Percentiles rank a stretch among this genome's conserved stretches.
Evolutionary conservation across 2,329 filamentous ascomycete genomes (phyloP).

Genomic region (Talaromyces piceae): DNA sequence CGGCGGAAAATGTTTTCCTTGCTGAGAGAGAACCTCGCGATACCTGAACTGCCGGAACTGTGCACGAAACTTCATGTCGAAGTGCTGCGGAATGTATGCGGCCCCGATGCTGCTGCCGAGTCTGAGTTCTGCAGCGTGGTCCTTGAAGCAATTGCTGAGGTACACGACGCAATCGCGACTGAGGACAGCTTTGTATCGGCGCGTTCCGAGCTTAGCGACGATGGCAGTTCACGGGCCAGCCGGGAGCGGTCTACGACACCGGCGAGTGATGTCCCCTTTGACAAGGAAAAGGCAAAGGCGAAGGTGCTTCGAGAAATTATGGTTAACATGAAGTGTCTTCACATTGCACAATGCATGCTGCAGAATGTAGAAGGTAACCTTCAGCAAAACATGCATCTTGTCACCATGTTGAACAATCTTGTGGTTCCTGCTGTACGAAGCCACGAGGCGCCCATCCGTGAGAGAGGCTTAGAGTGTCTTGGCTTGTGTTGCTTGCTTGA

Average conservation of each 20-base stretch:
- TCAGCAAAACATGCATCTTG: constrained; percentile 83
- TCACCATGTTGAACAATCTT: constrained; percentile 95
- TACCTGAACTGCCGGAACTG: constrained; percentile 83
- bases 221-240: constrained; percentile 38
- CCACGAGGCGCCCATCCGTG: constrained; percentile 85
- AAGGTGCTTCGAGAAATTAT: constrained; percentile 71
- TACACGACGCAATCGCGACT: constrained; percentile 80
- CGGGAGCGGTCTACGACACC: constrained; percentile 37
- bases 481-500: constrained; percentile 88
- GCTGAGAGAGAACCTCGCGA: constrained; percentile 74
- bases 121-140: constrained; percentile 49
- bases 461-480: constrained; percentile 80
- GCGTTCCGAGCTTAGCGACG: constrained; percentile 70
- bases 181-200: constrained; percentile 92
- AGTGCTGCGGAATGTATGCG: constrained; percentile 74
- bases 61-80: constrained; percentile 82
- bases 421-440: constrained; percentile 91
- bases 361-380: constrained; percentile 83
- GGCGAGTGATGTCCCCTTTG: constrained; percentile 46
- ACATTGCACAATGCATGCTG: constrained; percentile 96
- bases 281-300: constrained; percentile 59
- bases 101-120: constrained; percentile 45
- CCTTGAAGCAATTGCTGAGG: constrained; percentile 89
- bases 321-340: constrained; percentile 96
- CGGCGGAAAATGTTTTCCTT: constrained; percentile 92